phyloP scores from a whole-genome alignment of 768 basidiomycete genomes.

The Tylopilus felleus region DNA sequence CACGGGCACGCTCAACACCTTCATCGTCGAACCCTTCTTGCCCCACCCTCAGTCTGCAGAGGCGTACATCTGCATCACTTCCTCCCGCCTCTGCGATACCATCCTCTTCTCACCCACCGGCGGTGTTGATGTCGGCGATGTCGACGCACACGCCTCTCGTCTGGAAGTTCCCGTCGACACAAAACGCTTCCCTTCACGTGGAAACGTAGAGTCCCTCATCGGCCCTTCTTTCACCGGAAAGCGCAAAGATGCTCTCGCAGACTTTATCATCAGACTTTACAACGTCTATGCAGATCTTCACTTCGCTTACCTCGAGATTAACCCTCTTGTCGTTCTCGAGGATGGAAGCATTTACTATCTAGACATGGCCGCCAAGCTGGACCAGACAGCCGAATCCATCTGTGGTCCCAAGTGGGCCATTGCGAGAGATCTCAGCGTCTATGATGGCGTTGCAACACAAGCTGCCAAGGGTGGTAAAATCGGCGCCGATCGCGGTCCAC shows the following conservation, averaged over 20 bases:
- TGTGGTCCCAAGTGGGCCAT: constrained; percentile 99
- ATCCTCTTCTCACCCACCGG: constrained; percentile 99
- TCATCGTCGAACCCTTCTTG: constrained; percentile 99
- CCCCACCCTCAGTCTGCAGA: constrained; percentile 93
- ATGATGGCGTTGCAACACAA: constrained; percentile 45
- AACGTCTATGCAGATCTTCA: constrained; percentile 98
- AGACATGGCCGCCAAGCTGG: constrained; percentile 99
- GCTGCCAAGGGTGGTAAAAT: constrained; percentile 45
- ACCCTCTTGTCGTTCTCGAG: constrained; percentile 94
- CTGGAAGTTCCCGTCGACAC: constrained; percentile 72
- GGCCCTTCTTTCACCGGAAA: constrained; percentile 68
- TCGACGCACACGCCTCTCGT: constrained; percentile 93
- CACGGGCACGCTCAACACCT: constrained; percentile 93
- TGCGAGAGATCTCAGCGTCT: constrained; percentile 82
- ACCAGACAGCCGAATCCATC: constrained; percentile 97
- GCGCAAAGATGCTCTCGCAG: constrained; percentile 89
- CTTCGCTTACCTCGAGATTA: constrained; percentile 99
- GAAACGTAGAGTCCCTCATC: constrained; percentile 76
- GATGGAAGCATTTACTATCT: constrained; percentile 83
- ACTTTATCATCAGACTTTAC: constrained; percentile 95
- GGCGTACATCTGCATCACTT: constrained; percentile 98
- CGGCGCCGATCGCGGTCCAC: constrained; percentile 91
- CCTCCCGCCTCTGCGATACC: constrained; percentile 87
- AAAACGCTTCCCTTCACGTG: constrained; percentile 76
- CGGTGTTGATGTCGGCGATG: constrained; percentile 98